Conservation (phyloP, 495 filamentous ascomycete species). For the Jackrogersella minutella region DNA sequence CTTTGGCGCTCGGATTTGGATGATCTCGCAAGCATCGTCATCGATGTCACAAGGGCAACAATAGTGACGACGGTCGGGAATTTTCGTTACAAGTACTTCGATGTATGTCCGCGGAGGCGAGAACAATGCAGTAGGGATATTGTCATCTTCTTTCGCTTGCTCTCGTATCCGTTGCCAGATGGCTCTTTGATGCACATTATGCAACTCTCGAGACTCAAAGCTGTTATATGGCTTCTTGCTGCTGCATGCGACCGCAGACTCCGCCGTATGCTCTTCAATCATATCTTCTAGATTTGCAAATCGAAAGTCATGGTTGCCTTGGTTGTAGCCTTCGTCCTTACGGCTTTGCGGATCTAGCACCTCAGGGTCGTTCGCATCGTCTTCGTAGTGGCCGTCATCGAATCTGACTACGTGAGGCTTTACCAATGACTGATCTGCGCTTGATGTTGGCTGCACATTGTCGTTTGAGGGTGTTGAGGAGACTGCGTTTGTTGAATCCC, state of each 20-base stretch:
- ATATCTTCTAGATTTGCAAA: background rate
- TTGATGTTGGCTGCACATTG: background rate
- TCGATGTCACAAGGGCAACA: constrained; percentile 8
- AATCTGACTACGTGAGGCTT: background rate
- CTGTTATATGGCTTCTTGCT: background rate
- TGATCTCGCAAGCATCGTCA: background rate
- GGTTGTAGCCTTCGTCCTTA: background rate
- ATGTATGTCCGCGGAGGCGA: too few species aligned
- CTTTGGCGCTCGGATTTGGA: background rate
- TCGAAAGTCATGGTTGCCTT: background rate
- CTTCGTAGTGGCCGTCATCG: background rate
- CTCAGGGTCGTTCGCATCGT: background rate
- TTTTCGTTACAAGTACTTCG: background rate
- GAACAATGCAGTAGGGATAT: constrained; percentile 6
- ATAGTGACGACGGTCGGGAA: background rate
- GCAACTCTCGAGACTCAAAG: background rate
- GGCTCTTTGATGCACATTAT: constrained; percentile 3
- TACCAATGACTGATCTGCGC: background rate
- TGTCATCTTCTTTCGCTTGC: background rate
- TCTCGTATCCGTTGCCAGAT: constrained; percentile 4
- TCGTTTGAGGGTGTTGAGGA: background rate
- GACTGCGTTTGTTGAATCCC: too few species aligned
- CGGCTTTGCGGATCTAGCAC: background rate
- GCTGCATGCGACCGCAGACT: background rate
- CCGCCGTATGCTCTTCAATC: background rate